A percentile compares a stretch with the other conserved stretches of the same genome.
These are phyloP conservation scores for Plantago ovata DNA, from an alignment of 257 asterid genomes.

Conservation along the genomic window DNA sequence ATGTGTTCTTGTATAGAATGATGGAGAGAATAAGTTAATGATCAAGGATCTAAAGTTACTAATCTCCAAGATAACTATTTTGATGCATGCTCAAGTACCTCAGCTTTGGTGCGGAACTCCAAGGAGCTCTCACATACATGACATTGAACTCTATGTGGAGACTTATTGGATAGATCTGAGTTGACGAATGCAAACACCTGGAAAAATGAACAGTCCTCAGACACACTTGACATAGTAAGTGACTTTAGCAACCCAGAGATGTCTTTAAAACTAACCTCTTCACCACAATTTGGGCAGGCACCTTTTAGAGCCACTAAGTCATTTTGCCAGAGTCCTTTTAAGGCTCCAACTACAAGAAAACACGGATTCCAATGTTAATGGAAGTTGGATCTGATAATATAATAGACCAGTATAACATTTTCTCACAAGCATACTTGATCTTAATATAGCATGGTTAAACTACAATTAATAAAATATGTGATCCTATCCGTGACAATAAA, in stretches of 20 bases:
- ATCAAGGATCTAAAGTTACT: neutral
- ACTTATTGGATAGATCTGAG: conserved; percentile 50
- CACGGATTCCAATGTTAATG: conserved; percentile 25
- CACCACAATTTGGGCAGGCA: conserved; percentile 91
- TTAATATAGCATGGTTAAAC: too few relatives aligned
- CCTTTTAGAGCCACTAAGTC: conserved; percentile 93
- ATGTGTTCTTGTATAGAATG: neutral
- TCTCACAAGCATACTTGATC: too few relatives aligned
- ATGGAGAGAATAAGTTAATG: neutral
- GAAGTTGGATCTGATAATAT: too few relatives aligned
- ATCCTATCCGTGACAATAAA: too few relatives aligned
- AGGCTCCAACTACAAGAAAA: conserved; percentile 68
- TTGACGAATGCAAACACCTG: conserved; percentile 96
- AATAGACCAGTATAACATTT: too few relatives aligned
- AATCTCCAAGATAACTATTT: conserved; percentile 1
- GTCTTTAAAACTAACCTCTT: conserved; percentile 56
- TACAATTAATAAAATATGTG: too few relatives aligned
- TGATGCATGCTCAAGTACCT: conserved; percentile 45
- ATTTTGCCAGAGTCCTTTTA: conserved; percentile 82
- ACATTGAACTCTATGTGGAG: conserved; percentile 82
- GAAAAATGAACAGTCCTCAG: conserved; percentile 18
- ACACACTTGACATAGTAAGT: neutral
- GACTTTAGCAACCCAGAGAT: neutral
- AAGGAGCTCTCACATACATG: conserved; percentile 93
- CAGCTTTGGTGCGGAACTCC: conserved; percentile 82